Conservation (phyloP, 73 alveolate species). For the Paramecium primaurelia region DNA sequence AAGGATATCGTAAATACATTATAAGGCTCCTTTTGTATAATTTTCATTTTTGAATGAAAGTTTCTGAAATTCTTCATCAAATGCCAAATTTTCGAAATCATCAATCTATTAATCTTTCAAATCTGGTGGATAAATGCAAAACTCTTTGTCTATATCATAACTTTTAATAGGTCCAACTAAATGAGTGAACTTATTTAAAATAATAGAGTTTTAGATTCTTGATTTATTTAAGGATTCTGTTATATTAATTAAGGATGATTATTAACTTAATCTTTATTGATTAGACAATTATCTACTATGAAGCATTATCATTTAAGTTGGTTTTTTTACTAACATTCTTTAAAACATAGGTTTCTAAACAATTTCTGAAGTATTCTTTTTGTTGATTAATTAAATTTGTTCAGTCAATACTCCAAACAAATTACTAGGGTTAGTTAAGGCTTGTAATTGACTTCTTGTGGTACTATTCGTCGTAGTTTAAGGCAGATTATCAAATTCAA, state of each 20-base stretch:
- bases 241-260: background rate
- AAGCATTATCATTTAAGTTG: background rate
- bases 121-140: constrained; percentile 24
- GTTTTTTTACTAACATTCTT: background rate
- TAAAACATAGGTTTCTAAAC: background rate
- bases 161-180: background rate
- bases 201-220: background rate
- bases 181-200: background rate
- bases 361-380: background rate
- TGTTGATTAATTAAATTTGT: background rate
- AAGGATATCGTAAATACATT: background rate
- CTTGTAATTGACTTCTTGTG: background rate
- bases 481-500: background rate
- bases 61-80: background rate
- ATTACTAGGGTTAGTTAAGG: background rate
- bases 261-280: background rate
- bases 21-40: background rate
- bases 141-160: background rate
- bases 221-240: background rate
- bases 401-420: background rate
- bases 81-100: background rate
- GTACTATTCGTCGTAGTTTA: background rate
- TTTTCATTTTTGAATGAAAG: background rate
- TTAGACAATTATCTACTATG: background rate
- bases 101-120: background rate